phyloP scores from a whole-genome alignment of 345 rosid genomes.

The Cardamine chenopodiifolia region DNA sequence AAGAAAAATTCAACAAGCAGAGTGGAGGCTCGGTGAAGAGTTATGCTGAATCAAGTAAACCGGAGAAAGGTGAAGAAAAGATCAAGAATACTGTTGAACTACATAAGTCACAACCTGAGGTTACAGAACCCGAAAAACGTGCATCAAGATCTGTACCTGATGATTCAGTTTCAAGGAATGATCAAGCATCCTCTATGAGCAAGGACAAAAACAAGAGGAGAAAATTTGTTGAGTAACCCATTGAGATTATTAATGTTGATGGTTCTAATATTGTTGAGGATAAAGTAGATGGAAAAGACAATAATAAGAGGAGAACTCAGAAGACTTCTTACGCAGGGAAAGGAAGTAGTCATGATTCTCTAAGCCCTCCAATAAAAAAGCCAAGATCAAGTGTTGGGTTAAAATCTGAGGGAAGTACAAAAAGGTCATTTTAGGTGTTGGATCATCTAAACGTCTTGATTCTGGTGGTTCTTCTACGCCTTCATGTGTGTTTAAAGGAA shows the following conservation, averaged over 20 bases:
- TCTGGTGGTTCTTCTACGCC: slow-evolving; percentile 41
- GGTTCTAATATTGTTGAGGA: slow-evolving; percentile 30
- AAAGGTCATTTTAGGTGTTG: slow-evolving; percentile 26
- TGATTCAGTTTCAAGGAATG: slow-evolving; percentile 35
- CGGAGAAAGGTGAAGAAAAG: background rate
- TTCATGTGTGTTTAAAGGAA: slow-evolving; percentile 24
- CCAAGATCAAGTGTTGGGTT: slow-evolving; percentile 39
- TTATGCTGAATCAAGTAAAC: background rate
- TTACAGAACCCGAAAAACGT: slow-evolving; percentile 28
- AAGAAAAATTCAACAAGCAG: slow-evolving; percentile 45
- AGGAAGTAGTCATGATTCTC: slow-evolving; percentile 41
- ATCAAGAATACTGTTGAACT: slow-evolving; percentile 35
- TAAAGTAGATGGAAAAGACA: slow-evolving; percentile 36
- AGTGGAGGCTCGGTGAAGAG: background rate
- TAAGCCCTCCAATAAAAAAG: slow-evolving; percentile 42
- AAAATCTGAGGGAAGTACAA: slow-evolving; percentile 34
- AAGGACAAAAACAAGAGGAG: slow-evolving; percentile 47
- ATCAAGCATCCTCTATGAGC: slow-evolving; percentile 36
- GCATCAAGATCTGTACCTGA: slow-evolving; percentile 34
- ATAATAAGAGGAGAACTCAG: slow-evolving; percentile 49
- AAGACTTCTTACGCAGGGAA: slow-evolving; percentile 45
- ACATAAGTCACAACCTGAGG: slow-evolving; percentile 38
- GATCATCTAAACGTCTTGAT: slow-evolving; percentile 30
- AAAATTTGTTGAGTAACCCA: slow-evolving; percentile 43
- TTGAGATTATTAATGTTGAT: slow-evolving; percentile 39